Conservation (phyloP, 176 grass and related monocot genomes). For the Panicum miliaceum region DNA sequence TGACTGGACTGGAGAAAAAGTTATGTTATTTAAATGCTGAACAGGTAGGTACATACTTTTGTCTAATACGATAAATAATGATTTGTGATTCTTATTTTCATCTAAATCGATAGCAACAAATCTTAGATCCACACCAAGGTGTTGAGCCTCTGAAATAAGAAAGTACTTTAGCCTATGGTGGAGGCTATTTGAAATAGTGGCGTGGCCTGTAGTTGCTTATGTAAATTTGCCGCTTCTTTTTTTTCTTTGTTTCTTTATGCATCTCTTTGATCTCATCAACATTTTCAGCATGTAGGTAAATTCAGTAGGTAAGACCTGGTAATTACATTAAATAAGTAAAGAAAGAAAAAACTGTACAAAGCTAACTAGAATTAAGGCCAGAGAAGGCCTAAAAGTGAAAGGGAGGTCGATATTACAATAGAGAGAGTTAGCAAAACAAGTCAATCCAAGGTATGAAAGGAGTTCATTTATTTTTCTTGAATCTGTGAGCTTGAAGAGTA, state of each 20-base stretch:
- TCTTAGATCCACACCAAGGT: too few relatives aligned
- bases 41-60: constrained; percentile 58
- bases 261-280: not conserved
- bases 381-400: not conserved
- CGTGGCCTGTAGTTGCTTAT: not conserved
- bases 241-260: not conserved
- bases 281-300: not conserved
- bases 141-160: not conserved
- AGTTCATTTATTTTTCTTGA: not conserved
- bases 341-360: not conserved
- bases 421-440: not conserved
- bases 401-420: not conserved
- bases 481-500: not conserved
- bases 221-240: too few relatives aligned
- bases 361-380: not conserved
- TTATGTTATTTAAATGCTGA: constrained; percentile 80
- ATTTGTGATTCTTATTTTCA: not conserved
- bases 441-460: not conserved
- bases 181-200: not conserved
- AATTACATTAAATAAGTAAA: not conserved
- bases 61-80: constrained; percentile 20
- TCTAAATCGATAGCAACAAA: constrained; percentile 3
- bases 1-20: constrained; percentile 84
- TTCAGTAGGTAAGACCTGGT: not conserved
- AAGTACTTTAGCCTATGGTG: constrained; percentile 8